Evolutionary conservation across 768 basidiomycete species (phyloP).

Genomic region (Punctularia strigosozonata): DNA sequence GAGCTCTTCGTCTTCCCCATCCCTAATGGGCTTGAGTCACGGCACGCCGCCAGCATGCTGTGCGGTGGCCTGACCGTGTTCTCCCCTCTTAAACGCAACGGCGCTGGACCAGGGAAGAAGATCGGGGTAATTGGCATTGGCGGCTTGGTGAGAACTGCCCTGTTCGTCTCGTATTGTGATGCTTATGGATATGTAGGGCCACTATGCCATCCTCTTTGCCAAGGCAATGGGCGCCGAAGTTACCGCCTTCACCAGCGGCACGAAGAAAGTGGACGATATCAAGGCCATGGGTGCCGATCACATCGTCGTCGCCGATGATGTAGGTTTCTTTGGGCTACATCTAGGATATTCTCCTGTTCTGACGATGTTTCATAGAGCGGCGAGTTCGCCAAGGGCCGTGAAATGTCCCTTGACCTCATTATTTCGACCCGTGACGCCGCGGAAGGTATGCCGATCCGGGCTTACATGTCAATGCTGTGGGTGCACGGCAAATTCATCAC

Average conservation of each 20-base stretch:
- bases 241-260: constrained; percentile 44
- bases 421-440: constrained; percentile 20
- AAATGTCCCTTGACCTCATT: constrained; percentile 38
- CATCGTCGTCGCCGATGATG: constrained; percentile 33
- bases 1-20: constrained; percentile 50
- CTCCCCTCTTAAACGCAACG: constrained; percentile 47
- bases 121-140: constrained; percentile 60
- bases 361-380: constrained; percentile 27
- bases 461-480: constrained; percentile 30
- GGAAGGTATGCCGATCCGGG: constrained; percentile 14
- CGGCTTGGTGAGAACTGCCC: constrained; percentile 23
- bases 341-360: no score
- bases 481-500: constrained; percentile 44
- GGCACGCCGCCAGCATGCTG: constrained; percentile 49
- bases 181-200: constrained; percentile 13
- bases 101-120: constrained; percentile 45
- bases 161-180: not conserved
- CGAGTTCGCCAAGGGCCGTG: constrained; percentile 24
- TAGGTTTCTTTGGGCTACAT: no score
- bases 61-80: constrained; percentile 56
- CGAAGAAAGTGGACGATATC: constrained; percentile 41
- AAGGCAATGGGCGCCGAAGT: constrained; percentile 47
- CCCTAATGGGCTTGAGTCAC: constrained; percentile 38
- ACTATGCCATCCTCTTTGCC: constrained; percentile 28
- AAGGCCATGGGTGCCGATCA: constrained; percentile 43